These are phyloP conservation scores for Vitis rotundifolia DNA, from an alignment of 164 flowering plant genomes.

Conservation along the genomic window DNA sequence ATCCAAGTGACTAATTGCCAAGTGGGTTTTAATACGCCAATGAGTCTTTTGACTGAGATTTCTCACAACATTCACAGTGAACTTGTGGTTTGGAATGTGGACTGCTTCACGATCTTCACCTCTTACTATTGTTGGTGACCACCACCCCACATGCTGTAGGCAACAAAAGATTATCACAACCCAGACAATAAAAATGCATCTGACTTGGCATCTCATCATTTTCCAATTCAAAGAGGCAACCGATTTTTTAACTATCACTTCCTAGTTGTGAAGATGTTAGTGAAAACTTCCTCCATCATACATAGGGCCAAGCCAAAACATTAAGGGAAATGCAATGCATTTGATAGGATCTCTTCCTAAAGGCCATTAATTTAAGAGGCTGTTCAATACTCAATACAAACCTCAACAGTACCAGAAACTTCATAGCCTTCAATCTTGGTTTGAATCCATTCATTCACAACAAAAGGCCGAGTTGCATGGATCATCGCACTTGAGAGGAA, in stretches of 20 bases:
- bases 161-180: conserved; percentile 4
- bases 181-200: no score
- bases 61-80: conserved; percentile 87
- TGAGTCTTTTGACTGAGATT: conserved; percentile 91
- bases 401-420: conserved; percentile 99
- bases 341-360: no score
- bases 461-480: conserved; percentile 93
- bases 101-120: conserved; percentile 97
- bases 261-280: no score
- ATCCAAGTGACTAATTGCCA: conserved; percentile 94
- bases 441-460: conserved; percentile 92
- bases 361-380: no score
- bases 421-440: conserved; percentile 96
- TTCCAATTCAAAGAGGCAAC: no score
- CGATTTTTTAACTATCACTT: no score
- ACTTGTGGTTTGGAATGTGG: conserved; percentile 94
- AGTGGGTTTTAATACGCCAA: conserved; percentile 94
- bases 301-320: no score
- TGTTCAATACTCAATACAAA: conserved; percentile 29
- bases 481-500: conserved; percentile 96
- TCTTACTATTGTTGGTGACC: conserved; percentile 94
- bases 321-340: no score
- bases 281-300: no score
- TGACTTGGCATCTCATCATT: no score
- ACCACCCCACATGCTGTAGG: conserved; percentile 94